Evolutionary conservation across 192 early-diverging fungal genomes (phyloP).

Genomic region (Pilaira anomala): DNA sequence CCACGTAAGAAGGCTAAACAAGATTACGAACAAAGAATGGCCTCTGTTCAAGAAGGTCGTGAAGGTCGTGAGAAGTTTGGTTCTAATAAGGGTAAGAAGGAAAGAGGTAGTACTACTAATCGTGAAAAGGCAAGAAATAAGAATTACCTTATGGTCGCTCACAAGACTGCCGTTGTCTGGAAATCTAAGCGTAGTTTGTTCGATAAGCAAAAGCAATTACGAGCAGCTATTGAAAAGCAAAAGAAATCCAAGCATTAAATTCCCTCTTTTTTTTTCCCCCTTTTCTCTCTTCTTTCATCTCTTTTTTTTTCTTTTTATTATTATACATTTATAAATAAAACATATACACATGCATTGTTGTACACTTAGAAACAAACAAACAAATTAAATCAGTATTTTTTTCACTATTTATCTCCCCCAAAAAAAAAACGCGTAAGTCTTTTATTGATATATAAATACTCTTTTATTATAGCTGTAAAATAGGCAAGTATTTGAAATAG

Average conservation of each 20-base stretch:
- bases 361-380: no score
- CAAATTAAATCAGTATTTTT: no score
- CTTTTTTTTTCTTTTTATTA: not conserved
- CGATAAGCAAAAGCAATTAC: slow-evolving; percentile 65
- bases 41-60: slow-evolving; percentile 83
- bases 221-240: slow-evolving; percentile 63
- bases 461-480: no score
- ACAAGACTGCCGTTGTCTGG: slow-evolving; percentile 76
- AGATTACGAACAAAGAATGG: slow-evolving; percentile 88
- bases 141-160: slow-evolving; percentile 92
- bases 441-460: no score
- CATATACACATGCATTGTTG: no score
- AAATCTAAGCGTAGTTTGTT: slow-evolving; percentile 74
- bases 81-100: slow-evolving; percentile 83
- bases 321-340: not conserved
- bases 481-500: no score
- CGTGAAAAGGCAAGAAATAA: slow-evolving; percentile 92
- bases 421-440: no score
- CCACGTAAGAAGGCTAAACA: slow-evolving; percentile 80
- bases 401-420: no score
- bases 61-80: slow-evolving; percentile 91
- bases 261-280: no score
- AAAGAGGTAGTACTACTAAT: slow-evolving; percentile 79
- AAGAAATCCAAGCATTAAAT: slow-evolving; percentile 55
- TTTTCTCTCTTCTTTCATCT: no score